Evolutionary conservation across 352 stramenopile species (phyloP).

Genomic region (Phytophthora kernoviae): DNA sequence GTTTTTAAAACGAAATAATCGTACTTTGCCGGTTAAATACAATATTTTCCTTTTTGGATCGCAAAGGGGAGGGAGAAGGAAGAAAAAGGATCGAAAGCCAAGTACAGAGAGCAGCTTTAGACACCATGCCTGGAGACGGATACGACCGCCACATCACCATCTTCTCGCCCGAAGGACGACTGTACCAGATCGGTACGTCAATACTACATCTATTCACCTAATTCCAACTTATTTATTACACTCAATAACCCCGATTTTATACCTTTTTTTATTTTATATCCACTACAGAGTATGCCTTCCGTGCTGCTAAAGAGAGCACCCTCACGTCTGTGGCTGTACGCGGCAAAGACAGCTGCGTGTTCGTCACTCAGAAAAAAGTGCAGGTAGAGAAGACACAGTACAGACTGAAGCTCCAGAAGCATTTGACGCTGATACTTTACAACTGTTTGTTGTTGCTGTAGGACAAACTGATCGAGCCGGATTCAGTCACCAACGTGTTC

Average conservation of each 20-base stretch:
- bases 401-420: background rate
- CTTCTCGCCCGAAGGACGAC: constrained; percentile 97
- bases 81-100: constrained; percentile 17
- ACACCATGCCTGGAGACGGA: constrained; percentile 83
- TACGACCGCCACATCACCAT: constrained; percentile 97
- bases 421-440: background rate
- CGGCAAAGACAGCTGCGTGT: constrained; percentile 92
- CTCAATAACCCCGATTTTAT: background rate
- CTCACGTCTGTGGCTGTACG: constrained; percentile 97
- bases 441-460: constrained; percentile 23
- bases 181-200: constrained; percentile 96
- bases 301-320: constrained; percentile 93
- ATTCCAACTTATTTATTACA: background rate
- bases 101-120: constrained; percentile 13
- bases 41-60: constrained; percentile 24
- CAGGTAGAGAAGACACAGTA: constrained; percentile 55
- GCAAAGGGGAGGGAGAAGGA: constrained; percentile 13
- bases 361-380: constrained; percentile 99
- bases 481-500: constrained; percentile 97
- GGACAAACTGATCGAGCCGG: constrained; percentile 95
- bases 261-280: constrained; percentile 92
- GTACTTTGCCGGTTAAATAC: constrained; percentile 11
- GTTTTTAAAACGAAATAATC: background rate
- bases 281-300: constrained; percentile 98
- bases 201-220: background rate